Percentiles rank a stretch among this genome's conserved stretches.
phyloP scores from a whole-genome alignment of 495 filamentous ascomycete genomes.

The Hypoxylon fragiforme region DNA sequence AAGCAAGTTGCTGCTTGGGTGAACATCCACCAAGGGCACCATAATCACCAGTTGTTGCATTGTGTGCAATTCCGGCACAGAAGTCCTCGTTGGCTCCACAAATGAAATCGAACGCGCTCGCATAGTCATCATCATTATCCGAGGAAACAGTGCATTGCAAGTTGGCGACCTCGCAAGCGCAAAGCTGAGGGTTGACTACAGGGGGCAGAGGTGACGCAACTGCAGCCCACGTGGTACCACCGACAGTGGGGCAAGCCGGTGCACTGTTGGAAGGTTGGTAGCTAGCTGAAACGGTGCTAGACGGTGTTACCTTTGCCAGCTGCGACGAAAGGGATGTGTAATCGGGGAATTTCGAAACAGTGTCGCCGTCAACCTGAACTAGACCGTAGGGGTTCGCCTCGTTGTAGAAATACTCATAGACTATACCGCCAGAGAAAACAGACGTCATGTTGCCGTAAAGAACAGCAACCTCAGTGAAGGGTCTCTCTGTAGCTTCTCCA shows the following conservation, averaged over 20 bases:
- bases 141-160: conserved; percentile 67
- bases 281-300: conserved; percentile 60
- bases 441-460: conserved; percentile 81
- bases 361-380: conserved; percentile 62
- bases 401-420: conserved; percentile 96
- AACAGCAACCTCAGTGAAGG: conserved; percentile 80
- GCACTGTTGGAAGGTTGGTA: conserved; percentile 80
- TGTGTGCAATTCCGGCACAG: conserved; percentile 72
- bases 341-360: conserved; percentile 66
- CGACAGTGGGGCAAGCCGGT: conserved; percentile 70
- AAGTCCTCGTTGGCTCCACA: conserved; percentile 63
- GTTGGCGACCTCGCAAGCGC: conserved; percentile 73
- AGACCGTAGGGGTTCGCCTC: conserved; percentile 82
- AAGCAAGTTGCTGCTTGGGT: conserved; percentile 74
- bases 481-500: conserved; percentile 63
- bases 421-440: conserved; percentile 85
- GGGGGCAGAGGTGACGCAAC: conserved; percentile 75
- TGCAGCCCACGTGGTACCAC: conserved; percentile 66
- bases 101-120: conserved; percentile 65
- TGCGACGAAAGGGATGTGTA: conserved; percentile 73
- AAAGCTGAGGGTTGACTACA: conserved; percentile 70
- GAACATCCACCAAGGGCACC: conserved; percentile 89
- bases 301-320: conserved; percentile 68
- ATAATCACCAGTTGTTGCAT: conserved; percentile 73
- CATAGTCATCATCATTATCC: conserved; percentile 53